A percentile compares a stretch with the other conserved stretches of the same genome.
These are phyloP conservation scores for Tulasnella sp. DNA, from an alignment of 768 basidiomycete species.

Conservation along the genomic window DNA sequence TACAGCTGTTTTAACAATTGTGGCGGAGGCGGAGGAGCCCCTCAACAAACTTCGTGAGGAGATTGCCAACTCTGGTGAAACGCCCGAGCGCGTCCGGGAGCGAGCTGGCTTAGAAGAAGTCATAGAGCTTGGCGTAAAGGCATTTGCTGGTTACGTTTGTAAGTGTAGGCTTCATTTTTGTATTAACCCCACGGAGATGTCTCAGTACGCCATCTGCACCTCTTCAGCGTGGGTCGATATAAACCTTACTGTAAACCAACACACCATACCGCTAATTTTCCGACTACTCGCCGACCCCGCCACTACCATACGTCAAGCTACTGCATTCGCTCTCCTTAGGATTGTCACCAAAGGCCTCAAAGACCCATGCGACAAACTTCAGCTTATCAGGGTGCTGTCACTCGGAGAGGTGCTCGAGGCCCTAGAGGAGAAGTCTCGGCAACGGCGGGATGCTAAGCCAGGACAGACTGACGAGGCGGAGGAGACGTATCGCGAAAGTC, in stretches of 20 bases:
- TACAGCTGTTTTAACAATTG: constrained; percentile 71
- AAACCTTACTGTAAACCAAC: constrained; percentile 84
- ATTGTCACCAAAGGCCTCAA: constrained; percentile 91
- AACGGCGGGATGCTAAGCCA: constrained; percentile 36
- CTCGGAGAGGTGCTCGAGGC: constrained; percentile 70
- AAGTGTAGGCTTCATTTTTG: constrained; percentile 29
- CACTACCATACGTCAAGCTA: constrained; percentile 68
- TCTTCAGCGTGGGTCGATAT: constrained; percentile 91
- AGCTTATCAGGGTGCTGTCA: constrained; percentile 79
- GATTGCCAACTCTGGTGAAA: constrained; percentile 37
- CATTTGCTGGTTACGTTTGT: constrained; percentile 92
- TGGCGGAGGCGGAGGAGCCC: constrained; percentile 42
- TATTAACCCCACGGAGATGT: background rate
- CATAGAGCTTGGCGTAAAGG: constrained; percentile 84
- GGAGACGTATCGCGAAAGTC: constrained; percentile 76
- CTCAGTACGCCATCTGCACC: background rate
- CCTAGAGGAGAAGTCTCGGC: constrained; percentile 61
- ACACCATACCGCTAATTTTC: constrained; percentile 75
- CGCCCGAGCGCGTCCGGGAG: constrained; percentile 27
- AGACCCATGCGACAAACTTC: constrained; percentile 78
- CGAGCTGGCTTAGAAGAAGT: constrained; percentile 57
- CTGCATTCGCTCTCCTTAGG: constrained; percentile 64
- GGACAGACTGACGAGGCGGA: constrained; percentile 68
- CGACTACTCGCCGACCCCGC: constrained; percentile 66
- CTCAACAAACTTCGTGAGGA: constrained; percentile 30